Percentiles rank a stretch among this genome's conserved stretches.
Evolutionary conservation across 177 flowering plant species (phyloP).

Genomic region (Vitis hybrid): DNA sequence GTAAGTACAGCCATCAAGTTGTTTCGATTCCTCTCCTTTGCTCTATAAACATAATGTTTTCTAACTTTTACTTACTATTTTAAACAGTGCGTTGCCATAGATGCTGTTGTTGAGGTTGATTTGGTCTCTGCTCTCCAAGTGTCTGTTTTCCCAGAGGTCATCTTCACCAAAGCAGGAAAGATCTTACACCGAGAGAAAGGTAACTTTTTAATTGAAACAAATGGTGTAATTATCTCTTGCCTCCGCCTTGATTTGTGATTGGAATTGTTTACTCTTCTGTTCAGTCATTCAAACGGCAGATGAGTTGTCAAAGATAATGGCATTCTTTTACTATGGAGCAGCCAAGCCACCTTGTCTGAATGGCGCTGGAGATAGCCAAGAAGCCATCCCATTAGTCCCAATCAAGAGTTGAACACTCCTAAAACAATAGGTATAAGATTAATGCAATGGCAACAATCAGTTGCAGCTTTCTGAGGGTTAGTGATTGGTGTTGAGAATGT

Average conservation of each 20-base stretch:
- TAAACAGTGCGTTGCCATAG: slow-evolving; percentile 84
- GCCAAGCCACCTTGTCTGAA: slow-evolving; percentile 72
- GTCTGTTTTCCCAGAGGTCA: slow-evolving; percentile 76
- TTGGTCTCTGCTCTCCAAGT: slow-evolving; percentile 78
- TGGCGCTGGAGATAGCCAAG: slow-evolving; percentile 32
- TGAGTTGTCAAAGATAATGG: slow-evolving; percentile 91
- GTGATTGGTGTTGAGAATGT: no score
- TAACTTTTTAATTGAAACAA: slow-evolving; percentile 9
- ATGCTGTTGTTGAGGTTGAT: slow-evolving; percentile 77
- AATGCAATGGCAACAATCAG: background rate
- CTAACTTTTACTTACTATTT: background rate
- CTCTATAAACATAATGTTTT: background rate
- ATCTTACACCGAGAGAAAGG: slow-evolving; percentile 90
- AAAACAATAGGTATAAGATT: background rate
- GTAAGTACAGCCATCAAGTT: slow-evolving; percentile 39
- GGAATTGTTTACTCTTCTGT: slow-evolving; percentile 3
- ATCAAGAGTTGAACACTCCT: slow-evolving; percentile 13
- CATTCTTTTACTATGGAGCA: slow-evolving; percentile 90
- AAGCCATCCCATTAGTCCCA: slow-evolving; percentile 58
- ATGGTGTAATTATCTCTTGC: background rate
- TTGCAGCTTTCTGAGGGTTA: background rate
- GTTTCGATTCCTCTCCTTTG: background rate
- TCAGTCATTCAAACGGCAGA: slow-evolving; percentile 72
- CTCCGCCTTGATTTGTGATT: background rate
- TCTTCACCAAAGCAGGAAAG: slow-evolving; percentile 91